Conservation (phyloP, 352 stramenopile genomes). For the Halophytophthora polymorphica region DNA sequence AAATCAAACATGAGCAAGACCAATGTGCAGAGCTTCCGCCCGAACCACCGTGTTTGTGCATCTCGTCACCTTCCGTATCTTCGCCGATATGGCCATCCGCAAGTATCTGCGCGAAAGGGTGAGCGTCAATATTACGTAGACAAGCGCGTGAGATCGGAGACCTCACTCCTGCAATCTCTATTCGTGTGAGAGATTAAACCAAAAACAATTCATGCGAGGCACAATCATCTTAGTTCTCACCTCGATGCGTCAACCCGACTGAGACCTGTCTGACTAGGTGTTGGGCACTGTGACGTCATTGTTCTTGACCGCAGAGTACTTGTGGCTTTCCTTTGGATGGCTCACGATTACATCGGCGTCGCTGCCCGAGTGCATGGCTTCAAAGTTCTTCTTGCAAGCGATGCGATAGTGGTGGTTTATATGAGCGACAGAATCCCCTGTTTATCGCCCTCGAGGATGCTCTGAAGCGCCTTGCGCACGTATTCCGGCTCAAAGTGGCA, state of each 20-base stretch:
- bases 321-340: constrained; percentile 97
- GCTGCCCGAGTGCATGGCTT: constrained; percentile 87
- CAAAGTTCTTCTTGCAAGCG: constrained; percentile 98
- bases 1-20: constrained; percentile 54
- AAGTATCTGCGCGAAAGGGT: constrained; percentile 57
- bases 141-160: neutral
- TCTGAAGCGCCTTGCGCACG: constrained; percentile 86
- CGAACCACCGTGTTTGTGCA: constrained; percentile 69
- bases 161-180: too few species aligned
- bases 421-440: constrained; percentile 91
- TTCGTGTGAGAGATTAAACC: too few species aligned
- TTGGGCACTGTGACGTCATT: constrained; percentile 53
- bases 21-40: constrained; percentile 81
- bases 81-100: constrained; percentile 60
- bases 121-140: constrained; percentile 10
- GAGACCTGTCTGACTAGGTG: too few species aligned
- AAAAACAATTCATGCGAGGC: too few species aligned
- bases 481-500: constrained; percentile 94
- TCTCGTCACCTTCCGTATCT: constrained; percentile 62
- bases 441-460: constrained; percentile 82
- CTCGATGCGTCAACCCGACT: too few species aligned
- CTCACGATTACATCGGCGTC: constrained; percentile 94
- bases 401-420: constrained; percentile 95
- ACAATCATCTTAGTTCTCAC: too few species aligned
- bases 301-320: constrained; percentile 89